These are phyloP conservation scores for Fremontodendron californicum DNA, from an alignment of 345 rosid species.

Conservation along the genomic window DNA sequence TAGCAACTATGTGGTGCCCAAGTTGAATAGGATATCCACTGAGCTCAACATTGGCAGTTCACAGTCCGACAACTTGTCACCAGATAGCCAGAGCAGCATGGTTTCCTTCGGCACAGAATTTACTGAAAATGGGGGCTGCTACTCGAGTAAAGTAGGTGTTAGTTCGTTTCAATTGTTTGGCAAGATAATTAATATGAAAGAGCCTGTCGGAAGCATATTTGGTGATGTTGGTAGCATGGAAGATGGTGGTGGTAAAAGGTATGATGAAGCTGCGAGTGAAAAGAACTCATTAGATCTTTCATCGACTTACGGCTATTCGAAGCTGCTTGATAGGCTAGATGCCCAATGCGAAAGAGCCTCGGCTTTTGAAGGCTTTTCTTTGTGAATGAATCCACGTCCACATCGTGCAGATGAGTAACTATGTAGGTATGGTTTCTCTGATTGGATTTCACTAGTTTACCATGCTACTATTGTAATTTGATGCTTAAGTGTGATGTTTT, in stretches of 20 bases:
- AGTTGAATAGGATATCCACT: constrained; percentile 40
- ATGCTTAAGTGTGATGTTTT: background rate
- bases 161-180: constrained; percentile 78
- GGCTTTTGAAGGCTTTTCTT: constrained; percentile 31
- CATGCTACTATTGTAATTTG: background rate
- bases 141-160: constrained; percentile 35
- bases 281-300: constrained; percentile 38
- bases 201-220: constrained; percentile 47
- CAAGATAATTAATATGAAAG: constrained; percentile 51
- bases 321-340: constrained; percentile 38
- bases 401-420: constrained; percentile 28
- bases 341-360: constrained; percentile 34
- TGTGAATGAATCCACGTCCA: constrained; percentile 22
- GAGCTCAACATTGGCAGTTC: constrained; percentile 67
- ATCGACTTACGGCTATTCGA: constrained; percentile 29
- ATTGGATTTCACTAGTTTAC: background rate
- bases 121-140: constrained; percentile 38
- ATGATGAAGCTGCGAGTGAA: constrained; percentile 35
- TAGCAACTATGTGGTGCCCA: constrained; percentile 41
- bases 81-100: constrained; percentile 65
- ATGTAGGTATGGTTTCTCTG: constrained; percentile 42
- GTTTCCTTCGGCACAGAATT: constrained; percentile 51
- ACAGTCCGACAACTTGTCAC: constrained; percentile 63
- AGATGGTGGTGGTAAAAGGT: constrained; percentile 49
- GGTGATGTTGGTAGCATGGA: constrained; percentile 44